phyloP scores from a whole-genome alignment of 2,329 filamentous ascomycete species.

The Neoarthrinium moseri region DNA sequence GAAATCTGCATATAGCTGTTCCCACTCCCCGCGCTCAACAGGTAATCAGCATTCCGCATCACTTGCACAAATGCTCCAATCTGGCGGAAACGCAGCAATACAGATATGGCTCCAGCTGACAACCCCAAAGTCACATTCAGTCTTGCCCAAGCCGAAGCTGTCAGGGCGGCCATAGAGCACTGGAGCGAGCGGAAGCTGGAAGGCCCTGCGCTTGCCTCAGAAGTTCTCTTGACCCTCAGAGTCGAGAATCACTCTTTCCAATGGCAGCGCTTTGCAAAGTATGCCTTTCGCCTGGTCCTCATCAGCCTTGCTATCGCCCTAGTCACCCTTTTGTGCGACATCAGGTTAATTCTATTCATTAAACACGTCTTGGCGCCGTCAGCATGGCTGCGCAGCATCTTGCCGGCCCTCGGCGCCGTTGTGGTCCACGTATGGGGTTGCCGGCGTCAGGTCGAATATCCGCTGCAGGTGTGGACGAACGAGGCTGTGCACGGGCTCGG shows the following conservation, averaged over 20 bases:
- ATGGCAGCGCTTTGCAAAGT: constrained; percentile 16
- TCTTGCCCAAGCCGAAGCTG: constrained; percentile 11
- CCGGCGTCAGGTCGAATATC: neutral
- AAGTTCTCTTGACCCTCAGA: constrained; percentile 12
- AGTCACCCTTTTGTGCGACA: constrained; percentile 1
- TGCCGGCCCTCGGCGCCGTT: neutral
- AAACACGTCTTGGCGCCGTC: constrained; percentile 9
- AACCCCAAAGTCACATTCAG: neutral
- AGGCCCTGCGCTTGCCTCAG: constrained; percentile 3
- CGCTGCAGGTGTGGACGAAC: constrained; percentile 11
- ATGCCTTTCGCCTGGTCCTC: constrained; percentile 13
- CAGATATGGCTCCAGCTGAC: no score
- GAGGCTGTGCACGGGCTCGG: constrained; percentile 15
- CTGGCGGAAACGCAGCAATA: no score
- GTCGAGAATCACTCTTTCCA: constrained; percentile 8
- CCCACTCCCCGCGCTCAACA: no score
- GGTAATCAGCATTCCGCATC: no score
- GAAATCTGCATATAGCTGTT: no score
- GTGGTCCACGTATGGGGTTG: neutral
- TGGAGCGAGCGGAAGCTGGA: constrained; percentile 12
- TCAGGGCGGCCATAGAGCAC: constrained; percentile 13
- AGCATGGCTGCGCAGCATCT: neutral
- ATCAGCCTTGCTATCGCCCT: constrained; percentile 12
- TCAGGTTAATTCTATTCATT: constrained; percentile 4
- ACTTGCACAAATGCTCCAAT: no score